phyloP scores from a whole-genome alignment of 768 basidiomycete species.

The Boletellus sp. region DNA sequence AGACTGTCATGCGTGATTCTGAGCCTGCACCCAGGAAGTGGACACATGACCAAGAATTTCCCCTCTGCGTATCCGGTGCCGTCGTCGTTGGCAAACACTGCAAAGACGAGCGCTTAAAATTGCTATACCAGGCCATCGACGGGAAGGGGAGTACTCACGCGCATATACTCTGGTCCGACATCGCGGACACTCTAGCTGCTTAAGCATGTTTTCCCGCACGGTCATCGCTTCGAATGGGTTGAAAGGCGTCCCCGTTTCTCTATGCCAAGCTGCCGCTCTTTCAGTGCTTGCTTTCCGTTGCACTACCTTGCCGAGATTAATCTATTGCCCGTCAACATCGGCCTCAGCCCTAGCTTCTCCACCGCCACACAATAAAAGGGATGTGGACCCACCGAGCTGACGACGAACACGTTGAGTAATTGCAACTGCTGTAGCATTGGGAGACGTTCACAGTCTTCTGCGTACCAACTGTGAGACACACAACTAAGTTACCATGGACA shows the following conservation, averaged over 20 bases:
- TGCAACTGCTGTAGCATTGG: conserved; percentile 21
- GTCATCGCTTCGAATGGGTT: conserved; percentile 37
- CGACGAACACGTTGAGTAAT: conserved; percentile 26
- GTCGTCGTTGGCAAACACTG: conserved; percentile 39
- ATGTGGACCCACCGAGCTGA: conserved; percentile 25
- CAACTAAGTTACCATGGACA: background rate
- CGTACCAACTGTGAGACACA: conserved; percentile 24
- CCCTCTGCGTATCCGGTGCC: conserved; percentile 49
- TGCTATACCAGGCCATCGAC: background rate
- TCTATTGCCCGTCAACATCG: conserved; percentile 9
- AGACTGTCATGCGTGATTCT: conserved; percentile 41
- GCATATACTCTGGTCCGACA: conserved; percentile 28
- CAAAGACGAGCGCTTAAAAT: background rate
- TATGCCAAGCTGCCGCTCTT: conserved; percentile 20
- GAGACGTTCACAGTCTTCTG: conserved; percentile 34
- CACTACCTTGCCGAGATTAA: conserved; percentile 21
- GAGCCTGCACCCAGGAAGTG: conserved; percentile 35
- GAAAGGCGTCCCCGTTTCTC: conserved; percentile 27
- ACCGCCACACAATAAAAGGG: background rate
- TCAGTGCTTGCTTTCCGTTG: conserved; percentile 13
- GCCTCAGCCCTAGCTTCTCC: background rate
- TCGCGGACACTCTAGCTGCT: conserved; percentile 33
- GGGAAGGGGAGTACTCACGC: conserved; percentile 27
- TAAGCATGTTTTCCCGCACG: conserved; percentile 16
- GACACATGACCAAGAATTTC: conserved; percentile 38